These are phyloP conservation scores for Tetrapyrgos nigripes DNA, from an alignment of 1,284 basidiomycete genomes.

Conservation along the genomic window DNA sequence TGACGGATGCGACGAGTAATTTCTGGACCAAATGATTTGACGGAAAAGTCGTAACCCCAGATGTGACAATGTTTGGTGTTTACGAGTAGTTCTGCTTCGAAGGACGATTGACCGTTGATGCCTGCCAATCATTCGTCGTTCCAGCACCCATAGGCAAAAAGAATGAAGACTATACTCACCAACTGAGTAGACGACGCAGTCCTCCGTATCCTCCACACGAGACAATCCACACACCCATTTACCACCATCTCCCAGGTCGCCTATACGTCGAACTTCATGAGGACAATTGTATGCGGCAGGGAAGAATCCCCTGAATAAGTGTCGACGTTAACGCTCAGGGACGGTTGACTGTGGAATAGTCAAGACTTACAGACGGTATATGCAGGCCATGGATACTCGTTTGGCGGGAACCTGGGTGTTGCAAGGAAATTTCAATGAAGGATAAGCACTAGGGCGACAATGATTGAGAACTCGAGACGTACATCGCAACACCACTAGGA, in stretches of 20 bases:
- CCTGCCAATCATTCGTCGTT: no score
- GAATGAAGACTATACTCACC: constrained; percentile 42
- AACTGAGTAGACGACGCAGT: constrained; percentile 68
- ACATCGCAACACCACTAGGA: constrained; percentile 47
- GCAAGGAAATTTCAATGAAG: no score
- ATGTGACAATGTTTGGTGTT: constrained; percentile 63
- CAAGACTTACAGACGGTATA: constrained; percentile 65
- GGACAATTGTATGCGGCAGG: constrained; percentile 70
- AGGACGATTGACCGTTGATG: constrained; percentile 72
- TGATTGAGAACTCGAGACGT: constrained; percentile 17
- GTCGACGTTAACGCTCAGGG: no score
- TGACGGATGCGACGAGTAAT: constrained; percentile 43
- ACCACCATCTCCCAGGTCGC: constrained; percentile 67
- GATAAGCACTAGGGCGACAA: no score
- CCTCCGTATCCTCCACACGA: constrained; percentile 54
- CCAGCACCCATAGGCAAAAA: background rate
- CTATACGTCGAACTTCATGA: constrained; percentile 66
- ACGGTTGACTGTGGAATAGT: background rate
- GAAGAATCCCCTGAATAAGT: constrained; percentile 64
- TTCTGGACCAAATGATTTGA: constrained; percentile 56
- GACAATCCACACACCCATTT: constrained; percentile 73
- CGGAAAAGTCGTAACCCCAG: constrained; percentile 70
- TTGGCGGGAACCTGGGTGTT: constrained; percentile 71
- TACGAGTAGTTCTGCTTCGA: constrained; percentile 64
- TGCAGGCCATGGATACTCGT: constrained; percentile 66